A percentile compares a stretch with the other conserved stretches of the same genome.
Evolutionary conservation across 1,139 yeast genomes (phyloP).

Genomic region (Tardiomyces digboiensis): DNA sequence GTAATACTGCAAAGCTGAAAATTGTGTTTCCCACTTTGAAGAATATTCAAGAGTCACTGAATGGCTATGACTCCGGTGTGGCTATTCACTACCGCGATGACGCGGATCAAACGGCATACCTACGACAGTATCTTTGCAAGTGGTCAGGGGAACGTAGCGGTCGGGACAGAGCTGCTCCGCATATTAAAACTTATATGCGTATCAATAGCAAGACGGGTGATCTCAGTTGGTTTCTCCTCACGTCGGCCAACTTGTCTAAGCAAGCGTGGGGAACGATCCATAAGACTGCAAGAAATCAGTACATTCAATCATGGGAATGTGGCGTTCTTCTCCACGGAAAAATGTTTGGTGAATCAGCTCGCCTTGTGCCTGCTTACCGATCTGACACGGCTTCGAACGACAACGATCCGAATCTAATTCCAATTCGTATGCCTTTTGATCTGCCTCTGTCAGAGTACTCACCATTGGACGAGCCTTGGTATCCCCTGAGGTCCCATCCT

Average conservation of each 20-base stretch:
- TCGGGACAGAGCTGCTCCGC: constrained; percentile 25
- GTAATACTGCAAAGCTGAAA: not conserved
- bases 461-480: constrained; percentile 15
- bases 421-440: constrained; percentile 21
- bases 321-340: constrained; percentile 18
- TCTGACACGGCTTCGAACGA: constrained; percentile 3
- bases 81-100: constrained; percentile 20
- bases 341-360: constrained; percentile 1
- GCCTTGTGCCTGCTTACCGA: constrained; percentile 3
- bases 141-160: constrained; percentile 24
- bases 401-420: constrained; percentile 11
- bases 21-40: constrained; percentile 24
- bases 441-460: constrained; percentile 17
- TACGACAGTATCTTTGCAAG: constrained; percentile 16
- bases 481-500: constrained; percentile 11
- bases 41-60: constrained; percentile 19
- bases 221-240: constrained; percentile 23
- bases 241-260: constrained; percentile 27
- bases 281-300: constrained; percentile 10
- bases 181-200: constrained; percentile 26
- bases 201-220: constrained; percentile 7
- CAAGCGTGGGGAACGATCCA: constrained; percentile 27
- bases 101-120: constrained; percentile 15
- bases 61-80: constrained; percentile 24
- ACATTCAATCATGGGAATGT: constrained; percentile 25